Evolutionary conservation across 345 rosid species (phyloP), one percentile per base, ranked within the genome.

Genomic region (Brassica rapa): DNA sequence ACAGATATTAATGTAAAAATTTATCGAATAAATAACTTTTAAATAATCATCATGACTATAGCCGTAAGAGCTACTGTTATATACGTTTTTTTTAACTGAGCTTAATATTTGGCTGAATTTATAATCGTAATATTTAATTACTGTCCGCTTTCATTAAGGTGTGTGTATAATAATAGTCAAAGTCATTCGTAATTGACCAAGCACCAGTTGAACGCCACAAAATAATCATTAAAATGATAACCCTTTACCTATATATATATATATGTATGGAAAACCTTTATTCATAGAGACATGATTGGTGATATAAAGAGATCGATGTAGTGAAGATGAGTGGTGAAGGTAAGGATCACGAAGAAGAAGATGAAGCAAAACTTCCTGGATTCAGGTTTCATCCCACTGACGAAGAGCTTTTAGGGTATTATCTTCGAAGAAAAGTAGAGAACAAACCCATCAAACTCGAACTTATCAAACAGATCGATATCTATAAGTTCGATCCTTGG

Each of bases 401-500:
- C 8, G 86, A 85, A 68, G 90, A 87, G 59, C 88, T 87, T 73
- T 75, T 87, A 14, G 87, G 77, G 35, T 87, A 75, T 77, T 87
- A 87, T 74, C 90, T 87, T 15, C 86, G 71, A 51, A 76, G 88
- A 69, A 85, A 87, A 73, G 86, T 87, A 19, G 87, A 87, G 60
- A 87, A 84, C 72, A 85, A 84, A 75, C 64, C 75, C 46, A 77
- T 82, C 37, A 69, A 30, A 64, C 74, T 87, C 67, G 84, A 87
- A 49, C 67, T 87, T 69, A 87, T 87, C 55, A 87, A 84, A 78
- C 77, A 78, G 8, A 71, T 83, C 32, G 88, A 87, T 55, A 84
- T 87, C 80, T 87, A 87, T 66, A 83, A 86, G 72, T 80, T 73
- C 62, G 86, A 86, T 78, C 89, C 89, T 12, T 86, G 89, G 89